These are phyloP conservation scores for Termitomyces sp. DNA, from an alignment of 768 basidiomycete species.

Conservation along the genomic window DNA sequence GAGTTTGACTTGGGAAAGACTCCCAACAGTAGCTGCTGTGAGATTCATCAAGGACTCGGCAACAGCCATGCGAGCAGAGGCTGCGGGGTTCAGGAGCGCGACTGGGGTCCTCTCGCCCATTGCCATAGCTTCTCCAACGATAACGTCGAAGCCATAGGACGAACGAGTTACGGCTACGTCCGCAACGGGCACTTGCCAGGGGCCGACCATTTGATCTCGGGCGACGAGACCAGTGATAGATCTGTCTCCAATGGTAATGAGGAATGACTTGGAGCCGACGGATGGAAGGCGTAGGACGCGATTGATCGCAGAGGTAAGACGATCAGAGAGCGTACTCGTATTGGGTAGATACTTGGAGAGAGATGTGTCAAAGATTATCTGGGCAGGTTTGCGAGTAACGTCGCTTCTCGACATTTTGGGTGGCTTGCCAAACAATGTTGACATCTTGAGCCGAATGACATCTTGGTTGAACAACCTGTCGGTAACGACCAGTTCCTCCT, in stretches of 20 bases:
- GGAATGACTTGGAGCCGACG: conserved; percentile 93
- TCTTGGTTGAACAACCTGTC: conserved; percentile 76
- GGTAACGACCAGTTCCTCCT: conserved; percentile 82
- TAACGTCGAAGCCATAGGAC: conserved; percentile 85
- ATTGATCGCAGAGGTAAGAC: conserved; percentile 58
- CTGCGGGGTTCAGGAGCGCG: conserved; percentile 80
- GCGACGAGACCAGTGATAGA: conserved; percentile 91
- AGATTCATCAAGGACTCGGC: conserved; percentile 93
- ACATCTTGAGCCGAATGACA: conserved; percentile 89
- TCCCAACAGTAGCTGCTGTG: conserved; percentile 68
- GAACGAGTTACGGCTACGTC: conserved; percentile 97
- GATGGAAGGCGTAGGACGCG: conserved; percentile 88
- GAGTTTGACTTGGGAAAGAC: conserved; percentile 77
- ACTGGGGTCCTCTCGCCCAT: conserved; percentile 96
- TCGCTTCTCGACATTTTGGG: conserved; percentile 86
- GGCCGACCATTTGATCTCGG: conserved; percentile 98
- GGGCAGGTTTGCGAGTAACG: conserved; percentile 30
- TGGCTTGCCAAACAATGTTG: conserved; percentile 92
- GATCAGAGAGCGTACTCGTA: conserved; percentile 31
- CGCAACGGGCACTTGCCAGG: conserved; percentile 96
- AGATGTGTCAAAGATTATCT: conserved; percentile 61
- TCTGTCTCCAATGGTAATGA: conserved; percentile 97
- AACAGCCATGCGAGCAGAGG: conserved; percentile 94
- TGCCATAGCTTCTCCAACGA: conserved; percentile 93
- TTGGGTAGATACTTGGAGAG: conserved; percentile 62